Conservation (phyloP, 768 basidiomycete species). For the Serendipita indica region DNA sequence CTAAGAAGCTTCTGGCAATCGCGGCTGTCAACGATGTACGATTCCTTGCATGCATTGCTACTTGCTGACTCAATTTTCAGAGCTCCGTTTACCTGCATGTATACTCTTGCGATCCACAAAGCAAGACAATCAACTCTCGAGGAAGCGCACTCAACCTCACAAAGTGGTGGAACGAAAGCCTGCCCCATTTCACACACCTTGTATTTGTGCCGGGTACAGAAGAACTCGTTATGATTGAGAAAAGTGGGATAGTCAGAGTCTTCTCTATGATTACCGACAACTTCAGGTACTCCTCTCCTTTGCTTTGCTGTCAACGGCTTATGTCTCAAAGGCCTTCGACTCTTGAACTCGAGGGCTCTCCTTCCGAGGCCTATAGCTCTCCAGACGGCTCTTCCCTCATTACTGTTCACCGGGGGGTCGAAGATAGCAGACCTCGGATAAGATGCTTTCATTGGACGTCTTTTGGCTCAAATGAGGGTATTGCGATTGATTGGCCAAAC, state of each 20-base stretch:
- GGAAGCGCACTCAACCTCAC: constrained; percentile 30
- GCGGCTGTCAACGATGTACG: constrained; percentile 4
- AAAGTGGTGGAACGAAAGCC: constrained; percentile 28
- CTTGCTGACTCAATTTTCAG: not conserved
- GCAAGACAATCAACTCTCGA: constrained; percentile 26
- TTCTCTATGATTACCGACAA: constrained; percentile 40
- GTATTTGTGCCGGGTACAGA: constrained; percentile 37
- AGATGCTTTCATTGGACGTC: constrained; percentile 41
- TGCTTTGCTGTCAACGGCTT: not conserved
- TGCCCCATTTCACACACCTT: constrained; percentile 22
- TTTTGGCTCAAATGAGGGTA: constrained; percentile 37
- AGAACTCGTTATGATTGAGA: constrained; percentile 39
- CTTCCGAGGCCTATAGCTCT: constrained; percentile 29
- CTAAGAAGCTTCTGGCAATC: constrained; percentile 30
- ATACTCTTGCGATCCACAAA: constrained; percentile 34
- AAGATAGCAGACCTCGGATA: constrained; percentile 17
- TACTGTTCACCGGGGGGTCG: constrained; percentile 14
- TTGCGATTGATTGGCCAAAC: constrained; percentile 18
- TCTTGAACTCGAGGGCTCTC: constrained; percentile 25
- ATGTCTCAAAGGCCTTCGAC: constrained; percentile 29
- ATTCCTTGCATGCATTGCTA: not conserved
- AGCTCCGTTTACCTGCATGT: constrained; percentile 28
- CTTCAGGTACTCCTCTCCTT: constrained; percentile 29
- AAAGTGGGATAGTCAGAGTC: constrained; percentile 29
- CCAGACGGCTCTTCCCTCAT: constrained; percentile 43